phyloP scores from a whole-genome alignment of 148 eudicot species.

The Cornus florida region DNA sequence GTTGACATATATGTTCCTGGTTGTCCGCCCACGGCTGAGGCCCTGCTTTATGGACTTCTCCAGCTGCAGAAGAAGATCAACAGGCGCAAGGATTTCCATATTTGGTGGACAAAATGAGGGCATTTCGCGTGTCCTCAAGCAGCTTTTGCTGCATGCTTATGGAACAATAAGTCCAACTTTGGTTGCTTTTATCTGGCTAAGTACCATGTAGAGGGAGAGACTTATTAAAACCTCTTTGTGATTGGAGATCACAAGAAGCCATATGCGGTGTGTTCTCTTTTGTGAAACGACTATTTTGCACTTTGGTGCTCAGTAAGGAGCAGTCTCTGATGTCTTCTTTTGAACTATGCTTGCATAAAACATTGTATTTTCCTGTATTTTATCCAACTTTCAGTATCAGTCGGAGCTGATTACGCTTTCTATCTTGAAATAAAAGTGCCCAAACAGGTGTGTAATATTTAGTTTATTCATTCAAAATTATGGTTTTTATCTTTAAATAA shows the following conservation, averaged over 20 bases:
- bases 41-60: conserved; percentile 82
- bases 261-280: background rate
- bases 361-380: background rate
- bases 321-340: background rate
- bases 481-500: no score
- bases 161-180: conserved; percentile 12
- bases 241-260: background rate
- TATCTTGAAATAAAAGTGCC: background rate
- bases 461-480: no score
- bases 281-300: background rate
- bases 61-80: conserved; percentile 96
- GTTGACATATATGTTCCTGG: conserved; percentile 95
- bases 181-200: background rate
- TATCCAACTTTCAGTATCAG: background rate
- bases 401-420: background rate
- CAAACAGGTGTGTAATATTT: no score
- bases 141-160: background rate
- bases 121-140: background rate
- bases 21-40: conserved; percentile 94
- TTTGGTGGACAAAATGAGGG: conserved; percentile 86
- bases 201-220: background rate
- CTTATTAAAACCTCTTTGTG: background rate
- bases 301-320: background rate
- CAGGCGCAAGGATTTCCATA: conserved; percentile 93
- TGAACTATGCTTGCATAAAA: background rate